Conservation (phyloP, 139 green algal species). For the Monoraphidium neglectum region DNA sequence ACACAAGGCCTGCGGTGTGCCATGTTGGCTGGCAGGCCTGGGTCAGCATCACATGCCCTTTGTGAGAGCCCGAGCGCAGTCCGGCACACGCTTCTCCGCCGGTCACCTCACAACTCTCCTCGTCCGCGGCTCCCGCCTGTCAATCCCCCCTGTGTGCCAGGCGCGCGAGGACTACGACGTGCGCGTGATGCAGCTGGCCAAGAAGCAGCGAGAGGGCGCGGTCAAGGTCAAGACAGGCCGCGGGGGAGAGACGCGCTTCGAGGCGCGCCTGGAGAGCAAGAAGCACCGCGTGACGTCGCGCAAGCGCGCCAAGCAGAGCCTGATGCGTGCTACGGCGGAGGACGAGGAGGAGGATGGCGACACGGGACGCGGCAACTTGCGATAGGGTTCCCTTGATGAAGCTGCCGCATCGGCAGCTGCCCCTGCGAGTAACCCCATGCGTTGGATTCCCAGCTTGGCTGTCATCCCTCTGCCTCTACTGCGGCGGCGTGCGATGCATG, state of each 20-base stretch:
- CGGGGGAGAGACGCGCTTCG: slow-evolving; percentile 64
- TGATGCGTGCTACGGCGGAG: slow-evolving; percentile 10
- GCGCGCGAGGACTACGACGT: slow-evolving; percentile 49
- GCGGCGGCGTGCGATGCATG: no score
- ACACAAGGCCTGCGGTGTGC: no score
- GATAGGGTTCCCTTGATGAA: no score
- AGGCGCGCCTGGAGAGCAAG: slow-evolving; percentile 78
- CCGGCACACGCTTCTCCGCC: not conserved
- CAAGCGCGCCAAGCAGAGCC: slow-evolving; percentile 31
- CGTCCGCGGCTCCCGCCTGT: not conserved
- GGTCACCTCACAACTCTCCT: not conserved
- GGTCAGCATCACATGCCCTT: not conserved
- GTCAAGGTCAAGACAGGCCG: slow-evolving; percentile 58
- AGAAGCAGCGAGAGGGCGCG: slow-evolving; percentile 62
- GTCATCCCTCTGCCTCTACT: no score
- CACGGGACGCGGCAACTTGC: no score
- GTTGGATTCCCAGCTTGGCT: no score
- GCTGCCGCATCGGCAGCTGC: no score
- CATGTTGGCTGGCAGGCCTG: no score
- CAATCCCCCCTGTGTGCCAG: slow-evolving; percentile 32
- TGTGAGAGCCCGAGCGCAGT: not conserved
- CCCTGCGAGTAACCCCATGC: no score
- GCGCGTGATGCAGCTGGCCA: slow-evolving; percentile 51
- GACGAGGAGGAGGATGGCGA: not conserved
- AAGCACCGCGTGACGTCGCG: slow-evolving; percentile 64